Evolutionary conservation across 208 protist genomes (phyloP), one percentile per base, ranked within the genome.

Genomic region (Porcisia hertigi): DNA sequence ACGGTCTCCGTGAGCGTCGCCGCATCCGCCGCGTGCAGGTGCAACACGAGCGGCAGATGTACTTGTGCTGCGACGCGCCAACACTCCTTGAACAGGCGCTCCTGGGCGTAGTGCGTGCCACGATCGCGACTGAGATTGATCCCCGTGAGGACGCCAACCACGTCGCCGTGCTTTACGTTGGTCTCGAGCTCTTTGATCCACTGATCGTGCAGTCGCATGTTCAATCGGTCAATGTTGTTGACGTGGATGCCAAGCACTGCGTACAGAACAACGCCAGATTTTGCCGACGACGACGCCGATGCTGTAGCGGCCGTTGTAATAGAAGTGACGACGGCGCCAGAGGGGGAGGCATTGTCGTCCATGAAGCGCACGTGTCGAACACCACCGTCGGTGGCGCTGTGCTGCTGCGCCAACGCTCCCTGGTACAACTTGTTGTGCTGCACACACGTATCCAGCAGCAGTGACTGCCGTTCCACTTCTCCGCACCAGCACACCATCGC

Each of bases 71-170:
- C 91, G 3, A 88, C 72, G 2, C 77, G 57, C 81, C 83, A 95
- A 47, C 85, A 86, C 65, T 87, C 76, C 36, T 72, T 54, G 47
- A 94, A 55, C 12, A 93, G 69, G 47, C 76, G 82, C 71, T 97
- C 93, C 84, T 97, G 93, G 3, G 87, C 82, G 77, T 91, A 94
- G 79, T 94, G 89, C 20, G 90, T 94, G 62, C 82, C 85, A 71
- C 59, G 71, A 52, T 92, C 88, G 53, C 91, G 90, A 20, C 73
- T 75, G 34, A 91, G 83, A 74, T 94, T 89, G 25, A 97, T 74
- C 3, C 90, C 90, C 11, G 86, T 89, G 14, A 97, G 80, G 25
- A 97, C 69, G 12, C 88, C 93, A 12, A 97, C 52, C 34, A 93
- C 87, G 11, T 88, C 84, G 8, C 71, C 58, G 49, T 92, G 63